Evolutionary conservation across 306 rosid species (phyloP).

Genomic region (Acacia acuminata): DNA sequence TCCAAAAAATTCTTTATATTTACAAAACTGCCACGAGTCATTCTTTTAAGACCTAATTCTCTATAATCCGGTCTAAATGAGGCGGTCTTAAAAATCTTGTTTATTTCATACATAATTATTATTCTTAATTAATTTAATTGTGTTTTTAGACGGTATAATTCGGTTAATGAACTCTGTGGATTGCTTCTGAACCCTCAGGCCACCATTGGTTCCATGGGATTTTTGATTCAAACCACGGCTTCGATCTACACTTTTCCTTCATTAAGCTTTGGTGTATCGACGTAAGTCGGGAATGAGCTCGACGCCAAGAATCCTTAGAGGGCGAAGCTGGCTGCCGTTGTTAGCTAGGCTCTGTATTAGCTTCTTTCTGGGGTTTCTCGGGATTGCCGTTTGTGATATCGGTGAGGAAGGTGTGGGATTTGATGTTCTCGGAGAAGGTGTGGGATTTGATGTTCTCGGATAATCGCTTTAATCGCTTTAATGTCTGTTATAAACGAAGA

Average conservation of each 20-base stretch:
- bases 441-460: conserved; percentile 35
- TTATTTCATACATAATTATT: too few relatives aligned
- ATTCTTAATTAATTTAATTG: too few relatives aligned
- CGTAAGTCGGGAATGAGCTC: conserved; percentile 37
- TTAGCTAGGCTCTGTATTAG: conserved; percentile 36
- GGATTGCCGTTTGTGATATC: conserved; percentile 18
- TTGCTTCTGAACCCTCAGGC: too few relatives aligned
- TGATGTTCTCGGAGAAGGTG: conserved; percentile 27
- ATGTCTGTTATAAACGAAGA: too few relatives aligned
- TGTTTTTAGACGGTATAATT: too few relatives aligned
- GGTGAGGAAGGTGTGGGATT: conserved; percentile 39
- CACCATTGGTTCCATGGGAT: conserved; percentile 11
- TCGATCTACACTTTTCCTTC: conserved; percentile 43
- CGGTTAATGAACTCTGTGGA: too few relatives aligned
- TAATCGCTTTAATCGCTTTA: conserved; percentile 17
- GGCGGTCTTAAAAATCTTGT: too few relatives aligned
- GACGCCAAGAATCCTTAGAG: conserved; percentile 27
- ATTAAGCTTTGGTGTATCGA: conserved; percentile 39
- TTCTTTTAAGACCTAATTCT: too few relatives aligned
- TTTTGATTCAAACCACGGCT: conserved; percentile 42
- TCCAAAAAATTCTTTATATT: too few relatives aligned
- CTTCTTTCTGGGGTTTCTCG: conserved; percentile 19
- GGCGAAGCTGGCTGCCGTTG: conserved; percentile 24
- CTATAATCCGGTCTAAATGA: too few relatives aligned
- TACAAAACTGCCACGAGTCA: too few relatives aligned